Evolutionary conservation across 495 filamentous ascomycete genomes (phyloP), one percentile per base, ranked within the genome.

Genomic region (Neurospora sublineolata): DNA sequence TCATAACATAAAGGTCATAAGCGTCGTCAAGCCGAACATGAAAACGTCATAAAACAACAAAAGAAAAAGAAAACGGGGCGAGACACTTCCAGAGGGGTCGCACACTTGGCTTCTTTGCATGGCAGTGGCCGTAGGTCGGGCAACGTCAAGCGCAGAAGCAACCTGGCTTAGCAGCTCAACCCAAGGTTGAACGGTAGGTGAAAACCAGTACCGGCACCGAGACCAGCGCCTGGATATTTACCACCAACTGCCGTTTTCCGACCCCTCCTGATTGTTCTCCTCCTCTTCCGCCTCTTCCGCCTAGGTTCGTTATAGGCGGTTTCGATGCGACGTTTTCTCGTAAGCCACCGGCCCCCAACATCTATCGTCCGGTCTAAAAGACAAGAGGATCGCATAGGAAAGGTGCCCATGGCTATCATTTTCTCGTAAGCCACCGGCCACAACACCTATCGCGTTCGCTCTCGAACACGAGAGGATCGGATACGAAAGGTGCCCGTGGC

Each of bases 1-100:
- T 76, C 52, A 64, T 64, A 64, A 64, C 52, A 64, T 64, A 64
- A 76, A 75, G 77, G 78, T 82, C 80, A 78, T 82, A 76, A 83
- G 37, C 72, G 71, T 77, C 75, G 68, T 78, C 30, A 79, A 67
- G 37, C n/a, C 72, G 39, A 68, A 68, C 42, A 73, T 42, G 68
- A 64, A 70, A 67, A 30, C 33, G 69, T 68, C 71, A 30, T 69
- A 70, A 69, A 70, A 71, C 40, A 71, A 70, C 70, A 71, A 42
- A 71, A 37, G 23, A 71, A 68, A 58, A 71, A 60, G 37, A 72
- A 44, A 37, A 70, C 23, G 46, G 11, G 23, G 1, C 46, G n/a
- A 52, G 44, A 27, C 20, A 27, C 44, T 52, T 52, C 44, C 20
- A 52, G 44, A 23, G 20, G 20, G 44, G 18, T 44, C 20, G 20